A percentile compares a stretch with the other conserved stretches of the same genome.
Evolutionary conservation across 352 stramenopile genomes (phyloP).

Genomic region (Stramenopiles sp.): DNA sequence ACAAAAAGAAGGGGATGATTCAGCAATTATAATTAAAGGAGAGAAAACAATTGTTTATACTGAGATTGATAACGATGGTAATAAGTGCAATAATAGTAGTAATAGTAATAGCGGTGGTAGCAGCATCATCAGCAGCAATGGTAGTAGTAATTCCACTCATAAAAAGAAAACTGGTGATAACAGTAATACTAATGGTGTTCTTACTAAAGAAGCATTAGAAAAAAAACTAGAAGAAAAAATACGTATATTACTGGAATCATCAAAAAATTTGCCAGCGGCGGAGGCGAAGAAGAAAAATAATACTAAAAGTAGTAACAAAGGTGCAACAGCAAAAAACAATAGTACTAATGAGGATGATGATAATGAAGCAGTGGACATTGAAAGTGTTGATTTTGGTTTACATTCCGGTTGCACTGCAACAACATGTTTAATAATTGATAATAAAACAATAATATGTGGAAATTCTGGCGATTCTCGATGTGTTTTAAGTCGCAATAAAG

Average conservation of each 20-base stretch:
- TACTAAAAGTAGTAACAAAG: neutral
- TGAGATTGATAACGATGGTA: too few relatives aligned
- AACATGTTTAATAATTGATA: conserved; percentile 32
- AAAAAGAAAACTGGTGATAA: too few relatives aligned
- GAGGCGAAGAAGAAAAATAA: neutral
- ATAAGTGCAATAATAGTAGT: too few relatives aligned
- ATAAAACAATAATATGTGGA: conserved; percentile 37
- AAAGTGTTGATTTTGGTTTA: conserved; percentile 27
- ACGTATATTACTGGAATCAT: neutral
- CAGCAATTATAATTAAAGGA: neutral
- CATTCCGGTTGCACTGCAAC: conserved; percentile 52
- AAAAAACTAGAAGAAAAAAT: neutral
- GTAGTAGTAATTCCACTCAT: neutral
- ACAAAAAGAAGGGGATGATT: neutral
- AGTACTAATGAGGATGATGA: neutral
- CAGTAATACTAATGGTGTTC: too few relatives aligned
- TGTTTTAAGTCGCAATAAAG: conserved; percentile 39
- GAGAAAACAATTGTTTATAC: neutral
- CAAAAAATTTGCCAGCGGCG: neutral
- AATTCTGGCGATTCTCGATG: conserved; percentile 55
- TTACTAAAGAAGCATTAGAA: neutral
- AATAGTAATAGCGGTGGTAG: neutral
- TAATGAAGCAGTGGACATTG: neutral
- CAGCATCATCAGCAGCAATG: neutral
- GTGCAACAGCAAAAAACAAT: neutral